Evolutionary conservation across 2,329 filamentous ascomycete genomes (phyloP), one percentile per base, ranked within the genome.

Genomic region (Onygenales sp.): DNA sequence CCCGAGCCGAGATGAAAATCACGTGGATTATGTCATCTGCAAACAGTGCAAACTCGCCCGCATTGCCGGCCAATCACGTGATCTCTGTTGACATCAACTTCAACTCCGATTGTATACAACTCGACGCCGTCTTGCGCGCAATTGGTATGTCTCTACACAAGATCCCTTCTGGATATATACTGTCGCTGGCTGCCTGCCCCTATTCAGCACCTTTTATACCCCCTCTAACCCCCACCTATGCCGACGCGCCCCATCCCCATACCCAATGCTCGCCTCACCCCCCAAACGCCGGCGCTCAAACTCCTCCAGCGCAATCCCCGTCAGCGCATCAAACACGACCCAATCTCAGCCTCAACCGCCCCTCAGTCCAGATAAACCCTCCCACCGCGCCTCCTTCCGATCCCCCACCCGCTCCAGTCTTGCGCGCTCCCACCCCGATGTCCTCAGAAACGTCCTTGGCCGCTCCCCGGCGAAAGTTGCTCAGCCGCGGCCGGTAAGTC

Each of bases 331-430:
- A 37, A 71, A 70, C 54, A 72, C 68, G 53, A 69, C 68, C 47
- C 62, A 59, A 31, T 27, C 21, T 27, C 51, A 56, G 46, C n/a
- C 46, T 39, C 46, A 13, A 37, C 46, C 46, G 14, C 54, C 56
- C 21, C 50, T 53, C 32, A 59, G 43, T 49, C 49, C 54, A 37
- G 56, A 59, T 60, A 56, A 58, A 46, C 58, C 57, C 52, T 56
- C 62, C 33, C 61, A 67, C 46, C 75, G 76, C 1, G 76, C 79
- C 0, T 85, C 83, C 0, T 86, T 83, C 62, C 80, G 80, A 52
- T 85, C 83, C n/a, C 83, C 85, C 0, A 86, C 83, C 0, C 81
- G 77, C 63, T 76, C 83, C 10, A 87, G 82, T 60, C 68, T 86
- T 11, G 74, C 82, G 54, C 78, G 80, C 57, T 77, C 80, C 47